Evolutionary conservation across 306 rosid genomes (phyloP).

Genomic region (Castanea mollissima): DNA sequence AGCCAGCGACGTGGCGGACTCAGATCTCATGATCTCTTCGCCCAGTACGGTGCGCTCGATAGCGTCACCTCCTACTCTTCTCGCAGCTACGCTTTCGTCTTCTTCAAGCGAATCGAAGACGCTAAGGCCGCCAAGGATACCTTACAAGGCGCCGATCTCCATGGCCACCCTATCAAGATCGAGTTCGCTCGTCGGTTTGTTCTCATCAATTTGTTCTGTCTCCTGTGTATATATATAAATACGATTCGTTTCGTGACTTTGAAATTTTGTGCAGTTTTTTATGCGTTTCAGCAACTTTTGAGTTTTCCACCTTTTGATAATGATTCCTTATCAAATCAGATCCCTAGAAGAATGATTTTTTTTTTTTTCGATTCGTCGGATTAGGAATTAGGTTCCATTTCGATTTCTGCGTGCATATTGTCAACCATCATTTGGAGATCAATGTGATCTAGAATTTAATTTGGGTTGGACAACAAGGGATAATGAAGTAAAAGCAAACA

Average conservation of each 20-base stretch:
- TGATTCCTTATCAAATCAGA: not conserved
- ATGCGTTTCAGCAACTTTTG: not conserved
- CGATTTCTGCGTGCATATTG: not conserved
- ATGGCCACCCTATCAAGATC: slow-evolving; percentile 63
- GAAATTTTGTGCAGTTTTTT: not conserved
- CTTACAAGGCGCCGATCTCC: slow-evolving; percentile 61
- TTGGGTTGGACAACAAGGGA: no score
- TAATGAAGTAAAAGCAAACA: no score
- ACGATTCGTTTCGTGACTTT: slow-evolving; percentile 18
- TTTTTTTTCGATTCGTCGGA: not conserved
- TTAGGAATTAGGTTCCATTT: not conserved
- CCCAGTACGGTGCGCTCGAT: slow-evolving; percentile 78
- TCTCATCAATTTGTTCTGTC: slow-evolving; percentile 34
- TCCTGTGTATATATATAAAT: slow-evolving; percentile 20
- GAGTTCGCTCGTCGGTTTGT: slow-evolving; percentile 99
- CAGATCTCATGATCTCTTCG: slow-evolving; percentile 77
- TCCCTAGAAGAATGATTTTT: not conserved
- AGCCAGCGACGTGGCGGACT: slow-evolving; percentile 65
- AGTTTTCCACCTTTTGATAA: not conserved
- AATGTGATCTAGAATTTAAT: not conserved
- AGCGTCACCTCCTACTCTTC: slow-evolving; percentile 77
- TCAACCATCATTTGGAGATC: not conserved
- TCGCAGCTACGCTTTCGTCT: slow-evolving; percentile 83
- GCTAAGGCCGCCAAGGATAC: slow-evolving; percentile 88
- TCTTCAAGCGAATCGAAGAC: slow-evolving; percentile 78